Base-by-base conservation (phyloP, 805 yeast species). In the Cephaloascus albidus region DNA sequence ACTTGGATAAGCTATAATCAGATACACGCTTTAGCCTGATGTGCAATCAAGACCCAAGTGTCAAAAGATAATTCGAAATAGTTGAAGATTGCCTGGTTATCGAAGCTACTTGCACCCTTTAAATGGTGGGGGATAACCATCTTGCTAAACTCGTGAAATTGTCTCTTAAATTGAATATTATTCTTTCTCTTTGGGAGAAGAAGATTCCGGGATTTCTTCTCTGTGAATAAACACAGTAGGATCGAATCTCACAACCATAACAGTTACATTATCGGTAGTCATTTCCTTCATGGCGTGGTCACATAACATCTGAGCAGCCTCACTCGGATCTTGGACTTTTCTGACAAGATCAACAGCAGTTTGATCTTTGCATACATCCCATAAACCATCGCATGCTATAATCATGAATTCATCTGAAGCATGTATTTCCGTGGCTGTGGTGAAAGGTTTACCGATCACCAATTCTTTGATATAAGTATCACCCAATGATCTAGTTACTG, bases 321-420 rank as follows among this genome's bases (percentile, higher is more conserved):
- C 60, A 35, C 76, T 70, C 1, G 93, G 81, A 48, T 81, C 78
- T 6, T 51, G 40, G 10, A 74, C 62, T 33, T 70, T 68, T 36
- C 69, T 65, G 3, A 86, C 81, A 47, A 81, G 57, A 40, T 81
- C 81, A 41, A 93, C 85, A 0, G 97, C 97, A 40, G 76, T 74
- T 46, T 77, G 83, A 55, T 93, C 98, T 6, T 79, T 70, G 38
- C 89, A 72, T 3, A 90, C 97, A 57, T 90, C 98, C 97, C 97
- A 90, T 10, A 90, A 63, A 0, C 98, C 98, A 59, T 90, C 98
- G 58, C 97, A 93, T 0, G 97, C 97, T 43, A 90, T 63, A 37
- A 90, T 88, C 52, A 90, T 58, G 53, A 85, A 86, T 48, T 83
- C 83, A 56, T 89, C 96, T 10, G 63, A 66, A 1, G 58, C 59